Conservation (phyloP, 1,139 yeast species). For the Kodamaea sp. region DNA sequence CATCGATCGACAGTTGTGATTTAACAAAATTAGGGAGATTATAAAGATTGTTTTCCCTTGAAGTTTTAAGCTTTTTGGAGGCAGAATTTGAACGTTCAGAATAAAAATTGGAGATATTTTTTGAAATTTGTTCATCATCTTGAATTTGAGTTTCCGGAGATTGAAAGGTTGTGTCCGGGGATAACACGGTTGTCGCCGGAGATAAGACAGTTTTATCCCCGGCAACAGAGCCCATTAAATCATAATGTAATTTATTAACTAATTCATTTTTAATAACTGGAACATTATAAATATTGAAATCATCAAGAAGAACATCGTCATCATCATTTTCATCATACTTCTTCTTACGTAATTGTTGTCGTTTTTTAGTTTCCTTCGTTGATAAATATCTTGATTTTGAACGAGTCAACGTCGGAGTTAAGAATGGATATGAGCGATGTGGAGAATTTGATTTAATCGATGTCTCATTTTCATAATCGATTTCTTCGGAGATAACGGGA, state of each 20-base stretch:
- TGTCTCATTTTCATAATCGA: too few relatives aligned
- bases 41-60: conserved; percentile 35
- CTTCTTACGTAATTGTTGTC: conserved; percentile 39
- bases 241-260: conserved; percentile 21
- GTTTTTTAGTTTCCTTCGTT: conserved; percentile 37
- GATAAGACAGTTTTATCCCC: not conserved
- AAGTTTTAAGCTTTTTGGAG: conserved; percentile 28
- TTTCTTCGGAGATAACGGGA: too few relatives aligned
- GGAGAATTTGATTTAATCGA: too few relatives aligned
- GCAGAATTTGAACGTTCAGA: conserved; percentile 35
- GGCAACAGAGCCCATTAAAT: conserved; percentile 7
- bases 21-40: conserved; percentile 39
- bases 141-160: conserved; percentile 3
- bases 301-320: conserved; percentile 39
- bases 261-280: conserved; percentile 38
- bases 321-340: conserved; percentile 42
- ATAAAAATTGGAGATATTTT: conserved; percentile 38
- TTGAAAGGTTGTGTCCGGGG: not conserved
- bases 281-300: conserved; percentile 43
- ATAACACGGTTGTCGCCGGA: not conserved
- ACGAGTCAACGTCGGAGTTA: conserved; percentile 14
- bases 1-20: conserved; percentile 43
- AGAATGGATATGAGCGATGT: not conserved
- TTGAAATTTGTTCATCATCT: conserved; percentile 34
- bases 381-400: conserved; percentile 36